Evolutionary conservation across 805 yeast genomes (phyloP).

Genomic region (Maudiozyma barnettii): DNA sequence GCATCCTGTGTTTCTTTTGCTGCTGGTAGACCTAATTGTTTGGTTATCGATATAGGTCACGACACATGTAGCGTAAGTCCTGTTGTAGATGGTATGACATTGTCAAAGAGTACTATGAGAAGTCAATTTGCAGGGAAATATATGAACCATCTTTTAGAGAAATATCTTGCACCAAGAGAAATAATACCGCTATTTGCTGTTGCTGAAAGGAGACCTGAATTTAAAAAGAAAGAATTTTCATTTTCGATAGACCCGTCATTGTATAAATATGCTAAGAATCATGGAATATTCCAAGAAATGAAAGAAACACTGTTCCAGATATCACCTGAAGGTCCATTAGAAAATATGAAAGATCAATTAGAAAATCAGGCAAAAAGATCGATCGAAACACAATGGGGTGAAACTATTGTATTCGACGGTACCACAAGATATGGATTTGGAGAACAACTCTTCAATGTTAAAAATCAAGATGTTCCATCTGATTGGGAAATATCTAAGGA

Average conservation of each 20-base stretch:
- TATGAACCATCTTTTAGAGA: constrained; percentile 30
- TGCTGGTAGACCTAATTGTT: constrained; percentile 77
- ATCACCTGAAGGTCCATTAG: constrained; percentile 16
- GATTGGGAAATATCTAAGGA: constrained; percentile 32
- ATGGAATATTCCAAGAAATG: constrained; percentile 53
- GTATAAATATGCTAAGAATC: constrained; percentile 45
- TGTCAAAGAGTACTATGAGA: constrained; percentile 57
- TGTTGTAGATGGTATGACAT: constrained; percentile 71
- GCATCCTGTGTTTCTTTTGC: constrained; percentile 89
- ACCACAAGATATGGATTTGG: constrained; percentile 53
- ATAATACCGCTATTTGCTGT: constrained; percentile 27
- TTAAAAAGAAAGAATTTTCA: constrained; percentile 18
- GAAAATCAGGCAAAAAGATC: constrained; percentile 32
- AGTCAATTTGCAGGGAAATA: constrained; percentile 69
- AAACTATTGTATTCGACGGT: constrained; percentile 46
- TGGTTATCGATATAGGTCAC: constrained; percentile 81
- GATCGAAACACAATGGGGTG: constrained; percentile 74
- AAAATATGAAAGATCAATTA: constrained; percentile 19
- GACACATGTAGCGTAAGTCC: constrained; percentile 71
- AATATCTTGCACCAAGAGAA: constrained; percentile 27
- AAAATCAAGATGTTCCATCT: constrained; percentile 32
- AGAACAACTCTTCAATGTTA: constrained; percentile 66
- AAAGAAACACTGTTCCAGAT: constrained; percentile 62
- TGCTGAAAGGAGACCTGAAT: constrained; percentile 25
- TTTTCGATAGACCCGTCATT: constrained; percentile 37